Evolutionary conservation across 2,329 filamentous ascomycete species (phyloP), one percentile per base, ranked within the genome.

Genomic region (Cladosporium sp.): DNA sequence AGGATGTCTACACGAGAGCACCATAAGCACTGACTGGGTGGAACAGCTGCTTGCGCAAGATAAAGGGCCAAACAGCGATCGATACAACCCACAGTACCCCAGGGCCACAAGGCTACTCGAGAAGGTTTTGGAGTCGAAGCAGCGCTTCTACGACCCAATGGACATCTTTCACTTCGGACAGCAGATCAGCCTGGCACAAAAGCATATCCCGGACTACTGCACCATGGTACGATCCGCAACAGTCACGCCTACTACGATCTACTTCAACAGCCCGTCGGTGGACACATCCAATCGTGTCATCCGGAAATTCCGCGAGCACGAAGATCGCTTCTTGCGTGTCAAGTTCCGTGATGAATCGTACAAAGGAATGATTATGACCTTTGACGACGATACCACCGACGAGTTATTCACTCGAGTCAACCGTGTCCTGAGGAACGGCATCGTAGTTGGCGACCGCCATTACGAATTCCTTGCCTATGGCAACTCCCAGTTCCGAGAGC

Each of bases 401-500:
- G 78, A 81, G 21, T 76, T 97, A 0, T 97, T 91, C 76, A 87
- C 87, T 30, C 86, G 92, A 14, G 85, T 97, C 24, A 87, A 87
- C 68, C 85, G 90, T 58, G 86, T 90, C 0, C 81, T 98, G 74
- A 84, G 80, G 54, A 86, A 95, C 65, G 95, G 95, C 0, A 94
- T 99, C 70, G 83, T 83, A 0, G 88, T 99, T 59, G 95, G 92
- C 4, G 91, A 90, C 69, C 88, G 92, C 8, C 87, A 87, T 66
- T 99, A 93, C 77, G 86, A 94, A 71, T 98, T 98, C 70, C 86
- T 99, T 30, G 95, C 94, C 0, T 97, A 93, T 79, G 94, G 95
- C 0, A 98, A 95, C 77, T 97, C 95, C 0, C 95, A 99, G 73
- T 91, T 99, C 67, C 87, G 94, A 61, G 93, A 98, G 74, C 89